These are phyloP conservation scores for Pestalotiopsis sp. DNA, from an alignment of 2,329 filamentous ascomycete species.

Conservation along the genomic window DNA sequence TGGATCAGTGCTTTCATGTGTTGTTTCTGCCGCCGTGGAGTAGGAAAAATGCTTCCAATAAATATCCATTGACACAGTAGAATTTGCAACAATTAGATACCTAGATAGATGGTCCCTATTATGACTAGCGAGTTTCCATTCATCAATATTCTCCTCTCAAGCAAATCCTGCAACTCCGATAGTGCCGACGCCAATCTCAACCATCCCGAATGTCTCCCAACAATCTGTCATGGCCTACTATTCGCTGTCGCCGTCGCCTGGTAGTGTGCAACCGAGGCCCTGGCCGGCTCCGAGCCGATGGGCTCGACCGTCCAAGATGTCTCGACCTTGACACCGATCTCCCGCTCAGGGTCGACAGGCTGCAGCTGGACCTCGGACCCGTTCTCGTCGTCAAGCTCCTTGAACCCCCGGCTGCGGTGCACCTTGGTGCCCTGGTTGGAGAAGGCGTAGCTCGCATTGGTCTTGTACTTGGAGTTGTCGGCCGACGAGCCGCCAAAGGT, in stretches of 20 bases:
- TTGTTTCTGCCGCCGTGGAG: too few relatives aligned
- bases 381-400: constrained; percentile 1
- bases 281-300: background rate
- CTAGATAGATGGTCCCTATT: too few relatives aligned
- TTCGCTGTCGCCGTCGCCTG: background rate
- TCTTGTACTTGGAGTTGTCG: background rate
- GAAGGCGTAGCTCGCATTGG: background rate
- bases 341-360: background rate
- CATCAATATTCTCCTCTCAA: too few relatives aligned
- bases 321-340: background rate
- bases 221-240: background rate
- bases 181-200: too few relatives aligned
- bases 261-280: background rate
- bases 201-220: background rate
- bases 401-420: constrained; percentile 3
- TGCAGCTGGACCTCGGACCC: constrained; percentile 12
- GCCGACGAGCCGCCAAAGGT: background rate
- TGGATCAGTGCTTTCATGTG: too few relatives aligned
- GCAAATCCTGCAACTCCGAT: too few relatives aligned
- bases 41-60: too few relatives aligned
- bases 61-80: too few relatives aligned
- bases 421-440: constrained; percentile 2
- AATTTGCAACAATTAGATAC: too few relatives aligned
- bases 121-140: too few relatives aligned
- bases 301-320: background rate